Conservation (phyloP, 257 asterid species). For the Lithospermum erythrorhizon region DNA sequence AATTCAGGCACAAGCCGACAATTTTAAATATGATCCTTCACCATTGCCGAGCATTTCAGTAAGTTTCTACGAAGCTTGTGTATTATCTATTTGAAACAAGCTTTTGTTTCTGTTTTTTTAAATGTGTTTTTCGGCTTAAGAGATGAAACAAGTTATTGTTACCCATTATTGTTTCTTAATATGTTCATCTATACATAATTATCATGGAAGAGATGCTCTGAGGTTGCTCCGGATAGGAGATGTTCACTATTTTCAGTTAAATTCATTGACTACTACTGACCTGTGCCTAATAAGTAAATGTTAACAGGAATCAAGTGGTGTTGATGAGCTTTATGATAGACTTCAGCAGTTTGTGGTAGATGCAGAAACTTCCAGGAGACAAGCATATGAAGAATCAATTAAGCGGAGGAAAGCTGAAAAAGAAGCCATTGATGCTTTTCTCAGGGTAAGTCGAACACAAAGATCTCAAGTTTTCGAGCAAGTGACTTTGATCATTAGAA, state of each 20-base stretch:
- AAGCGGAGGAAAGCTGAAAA: slow-evolving; percentile 68
- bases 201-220: too few relatives aligned
- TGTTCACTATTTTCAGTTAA: too few relatives aligned
- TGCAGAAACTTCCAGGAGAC: slow-evolving; percentile 52
- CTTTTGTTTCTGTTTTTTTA: too few relatives aligned
- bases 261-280: too few relatives aligned
- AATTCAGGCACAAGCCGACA: too few relatives aligned
- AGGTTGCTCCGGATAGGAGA: too few relatives aligned
- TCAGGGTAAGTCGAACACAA: slow-evolving; percentile 31
- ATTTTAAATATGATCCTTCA: slow-evolving; percentile 1
- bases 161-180: too few relatives aligned
- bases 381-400: slow-evolving; percentile 58
- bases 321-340: slow-evolving; percentile 42
- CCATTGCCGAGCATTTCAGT: slow-evolving; percentile 33
- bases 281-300: not conserved
- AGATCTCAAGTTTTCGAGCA: not conserved
- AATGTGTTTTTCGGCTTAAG: too few relatives aligned
- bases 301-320: slow-evolving; percentile 42
- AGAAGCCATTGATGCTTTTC: slow-evolving; percentile 36
- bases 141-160: too few relatives aligned
- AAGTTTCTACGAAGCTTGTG: slow-evolving; percentile 16
- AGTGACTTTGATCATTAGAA: too few relatives aligned
- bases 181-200: too few relatives aligned
- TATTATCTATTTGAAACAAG: too few relatives aligned
- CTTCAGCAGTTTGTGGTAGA: slow-evolving; percentile 51